Conservation (phyloP, 2,329 filamentous ascomycete genomes). For the Claviceps sp. region DNA sequence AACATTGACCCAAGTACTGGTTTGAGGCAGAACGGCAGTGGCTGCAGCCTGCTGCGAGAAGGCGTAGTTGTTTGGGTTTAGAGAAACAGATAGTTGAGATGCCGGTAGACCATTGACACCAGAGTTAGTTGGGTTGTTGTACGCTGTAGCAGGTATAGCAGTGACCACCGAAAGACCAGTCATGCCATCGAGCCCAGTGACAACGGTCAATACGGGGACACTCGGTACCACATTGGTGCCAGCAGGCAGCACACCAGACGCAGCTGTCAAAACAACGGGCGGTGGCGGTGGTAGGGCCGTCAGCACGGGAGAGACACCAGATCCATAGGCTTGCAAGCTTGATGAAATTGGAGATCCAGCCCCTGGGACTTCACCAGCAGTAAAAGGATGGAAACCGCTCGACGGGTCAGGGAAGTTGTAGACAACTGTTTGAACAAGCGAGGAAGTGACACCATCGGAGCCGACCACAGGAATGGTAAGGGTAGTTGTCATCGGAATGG, state of each 20-base stretch:
- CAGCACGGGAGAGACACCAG: constrained; percentile 1
- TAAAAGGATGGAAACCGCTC: constrained; percentile 7
- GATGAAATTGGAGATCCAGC: constrained; percentile 9
- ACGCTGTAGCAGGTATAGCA: constrained; percentile 9
- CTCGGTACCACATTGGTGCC: constrained; percentile 13
- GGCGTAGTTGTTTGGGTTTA: constrained; percentile 11
- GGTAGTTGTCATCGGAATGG: constrained; percentile 13
- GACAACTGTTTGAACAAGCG: constrained; percentile 20
- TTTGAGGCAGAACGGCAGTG: constrained; percentile 13
- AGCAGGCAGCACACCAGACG: constrained; percentile 8
- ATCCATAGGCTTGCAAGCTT: constrained; percentile 15
- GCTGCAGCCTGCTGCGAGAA: constrained; percentile 7
- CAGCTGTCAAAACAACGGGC: constrained; percentile 10
- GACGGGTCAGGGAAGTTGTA: constrained; percentile 11
- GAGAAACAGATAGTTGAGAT: constrained; percentile 5
- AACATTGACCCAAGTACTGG: constrained; percentile 26
- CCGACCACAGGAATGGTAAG: constrained; percentile 20
- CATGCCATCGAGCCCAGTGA: constrained; percentile 11
- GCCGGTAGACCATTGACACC: constrained; percentile 8
- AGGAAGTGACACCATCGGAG: constrained; percentile 17
- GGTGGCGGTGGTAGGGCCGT: constrained; percentile 5
- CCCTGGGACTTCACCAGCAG: constrained; percentile 5
- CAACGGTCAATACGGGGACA: constrained; percentile 13
- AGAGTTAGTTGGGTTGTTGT: constrained; percentile 7
- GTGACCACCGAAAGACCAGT: constrained; percentile 11